Evolutionary conservation across 23 red algal species (phyloP), one percentile per base, ranked within the genome.

Genomic region (Gracilariopsis chorda): DNA sequence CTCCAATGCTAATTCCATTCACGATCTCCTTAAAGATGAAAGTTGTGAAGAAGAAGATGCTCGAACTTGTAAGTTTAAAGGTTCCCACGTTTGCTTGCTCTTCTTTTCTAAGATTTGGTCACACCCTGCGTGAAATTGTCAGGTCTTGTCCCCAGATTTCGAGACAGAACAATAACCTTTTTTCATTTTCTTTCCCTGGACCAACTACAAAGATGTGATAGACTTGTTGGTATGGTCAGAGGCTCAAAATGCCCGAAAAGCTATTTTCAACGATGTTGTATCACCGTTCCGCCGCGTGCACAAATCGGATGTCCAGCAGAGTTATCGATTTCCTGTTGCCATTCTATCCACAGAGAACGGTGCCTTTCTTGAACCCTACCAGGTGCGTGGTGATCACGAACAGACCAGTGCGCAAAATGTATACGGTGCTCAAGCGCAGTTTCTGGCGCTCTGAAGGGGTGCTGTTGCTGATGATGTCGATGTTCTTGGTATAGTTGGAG

Each of bases 11-110:
- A 68, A 19, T 9, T 30, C 62, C 41, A 39, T 68, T 8, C 41
- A 68, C 62, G 62, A 41, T 17, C 62, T 68, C 41, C 21, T 68
- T 12, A 68, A 41, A 68, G 62, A 68, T 68, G 62, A 68, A 68
- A 40, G 62, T 9, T 68, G 62, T 41, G 62, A 68, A 68, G 62
- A 68, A 30, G 13, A 41, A 25, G 62, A 68, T 16, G 41, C 41
- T 30, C 35, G 62, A 41, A 68, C 33, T 16, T 68, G 62, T 68
- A 68, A 68, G 62, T 68, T 19, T 40, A 21, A 11, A 33, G 7
- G 7, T 68, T 37, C 9, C 3, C 4, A 3, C 14, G 17, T 39
- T 25, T 1, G 32, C 41, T 40, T 11, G 28, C 20, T 68, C 5
- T 36, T 7, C 1, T 68, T 4, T 34, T 27, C 62, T 68, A 39